Evolutionary conservation across 805 yeast species (phyloP).

Genomic region (Tanozyma kutaoensis): DNA sequence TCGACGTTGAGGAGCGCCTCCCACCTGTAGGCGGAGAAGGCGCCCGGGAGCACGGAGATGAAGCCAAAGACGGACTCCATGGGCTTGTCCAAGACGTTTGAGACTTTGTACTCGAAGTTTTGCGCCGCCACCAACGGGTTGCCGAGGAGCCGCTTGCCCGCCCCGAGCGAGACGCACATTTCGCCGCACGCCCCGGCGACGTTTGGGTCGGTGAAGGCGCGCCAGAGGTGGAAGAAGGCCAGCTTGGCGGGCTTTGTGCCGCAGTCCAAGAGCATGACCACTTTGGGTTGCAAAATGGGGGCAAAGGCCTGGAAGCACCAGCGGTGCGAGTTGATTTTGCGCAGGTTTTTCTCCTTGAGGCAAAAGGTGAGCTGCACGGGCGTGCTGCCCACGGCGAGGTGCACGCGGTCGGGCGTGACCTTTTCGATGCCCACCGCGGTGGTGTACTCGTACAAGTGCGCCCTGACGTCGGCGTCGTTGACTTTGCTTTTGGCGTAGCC

Average conservation of each 20-base stretch:
- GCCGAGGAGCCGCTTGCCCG: constrained; percentile 27
- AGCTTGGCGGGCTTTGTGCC: constrained; percentile 86
- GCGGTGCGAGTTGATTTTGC: constrained; percentile 89
- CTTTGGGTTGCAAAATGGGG: constrained; percentile 66
- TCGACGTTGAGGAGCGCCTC: constrained; percentile 57
- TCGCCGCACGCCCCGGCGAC: constrained; percentile 99
- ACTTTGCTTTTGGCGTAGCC: constrained; percentile 91
- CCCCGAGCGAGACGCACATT: constrained; percentile 76
- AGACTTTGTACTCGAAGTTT: no score
- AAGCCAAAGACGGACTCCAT: no score
- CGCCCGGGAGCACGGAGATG: no score
- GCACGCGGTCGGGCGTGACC: constrained; percentile 45
- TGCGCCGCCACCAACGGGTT: constrained; percentile 39
- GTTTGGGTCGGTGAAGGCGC: constrained; percentile 61
- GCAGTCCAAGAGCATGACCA: constrained; percentile 78
- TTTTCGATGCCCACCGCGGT: constrained; percentile 77
- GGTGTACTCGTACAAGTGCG: constrained; percentile 90
- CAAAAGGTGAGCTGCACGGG: constrained; percentile 89
- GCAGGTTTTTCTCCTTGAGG: constrained; percentile 76
- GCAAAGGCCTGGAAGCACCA: constrained; percentile 96
- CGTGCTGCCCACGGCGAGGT: constrained; percentile 49
- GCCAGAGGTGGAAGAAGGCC: constrained; percentile 84
- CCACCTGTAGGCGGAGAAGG: constrained; percentile 41
- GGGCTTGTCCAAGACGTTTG: no score
- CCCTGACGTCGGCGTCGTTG: constrained; percentile 65